phyloP scores from a whole-genome alignment of 768 basidiomycete species.

The Leucocoprinus birnbaumii region DNA sequence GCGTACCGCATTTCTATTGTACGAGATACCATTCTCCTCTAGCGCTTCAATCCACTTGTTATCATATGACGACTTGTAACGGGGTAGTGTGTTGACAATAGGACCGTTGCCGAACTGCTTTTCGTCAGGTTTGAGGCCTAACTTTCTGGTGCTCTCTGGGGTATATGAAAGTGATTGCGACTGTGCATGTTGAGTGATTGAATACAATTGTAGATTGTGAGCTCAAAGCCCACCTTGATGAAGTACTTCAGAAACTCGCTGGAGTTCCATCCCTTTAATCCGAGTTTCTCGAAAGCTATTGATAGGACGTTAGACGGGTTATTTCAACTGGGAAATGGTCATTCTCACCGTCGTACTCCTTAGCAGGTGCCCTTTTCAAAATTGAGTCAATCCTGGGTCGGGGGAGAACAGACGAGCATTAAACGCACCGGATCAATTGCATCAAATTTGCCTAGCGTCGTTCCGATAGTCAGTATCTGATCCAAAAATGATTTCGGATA shows the following conservation, averaged over 20 bases:
- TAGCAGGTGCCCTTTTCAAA: slow-evolving; percentile 12
- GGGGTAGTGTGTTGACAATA: slow-evolving; percentile 15
- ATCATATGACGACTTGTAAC: slow-evolving; percentile 1
- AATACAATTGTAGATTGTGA: neutral
- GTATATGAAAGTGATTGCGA: slow-evolving; percentile 14
- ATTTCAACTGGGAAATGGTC: too few species aligned
- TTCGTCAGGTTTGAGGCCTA: slow-evolving; percentile 3
- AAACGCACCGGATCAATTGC: slow-evolving; percentile 15
- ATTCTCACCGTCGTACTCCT: slow-evolving; percentile 17
- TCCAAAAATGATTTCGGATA: neutral
- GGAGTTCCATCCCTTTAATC: slow-evolving; percentile 15
- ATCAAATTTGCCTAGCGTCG: slow-evolving; percentile 12
- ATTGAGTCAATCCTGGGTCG: neutral
- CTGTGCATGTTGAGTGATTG: slow-evolving; percentile 7
- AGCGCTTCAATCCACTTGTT: slow-evolving; percentile 10
- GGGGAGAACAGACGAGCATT: too few species aligned
- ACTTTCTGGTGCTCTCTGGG: neutral
- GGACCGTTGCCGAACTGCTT: slow-evolving; percentile 16
- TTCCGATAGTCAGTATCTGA: neutral
- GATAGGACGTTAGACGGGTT: too few species aligned
- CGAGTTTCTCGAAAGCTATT: slow-evolving; percentile 16
- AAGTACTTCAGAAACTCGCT: slow-evolving; percentile 15
- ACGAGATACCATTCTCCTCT: slow-evolving; percentile 14
- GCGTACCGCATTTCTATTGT: slow-evolving; percentile 16
- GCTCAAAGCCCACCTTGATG: slow-evolving; percentile 9